Evolutionary conservation across 164 flowering plant genomes (phyloP).

Genomic region (Berberis vulgaris): DNA sequence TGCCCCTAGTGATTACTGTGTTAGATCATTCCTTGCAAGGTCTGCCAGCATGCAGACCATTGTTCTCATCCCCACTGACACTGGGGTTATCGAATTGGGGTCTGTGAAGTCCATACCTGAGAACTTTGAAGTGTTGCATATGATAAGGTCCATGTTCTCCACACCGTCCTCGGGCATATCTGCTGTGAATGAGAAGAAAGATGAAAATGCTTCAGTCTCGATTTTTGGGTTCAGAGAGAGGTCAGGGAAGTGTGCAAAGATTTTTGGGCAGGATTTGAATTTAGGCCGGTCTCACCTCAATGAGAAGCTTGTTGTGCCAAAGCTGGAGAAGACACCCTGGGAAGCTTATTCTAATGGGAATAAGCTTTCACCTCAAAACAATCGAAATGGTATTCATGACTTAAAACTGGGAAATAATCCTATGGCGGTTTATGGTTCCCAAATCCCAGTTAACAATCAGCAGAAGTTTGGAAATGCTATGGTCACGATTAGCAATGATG

Average conservation of each 20-base stretch:
- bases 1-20: constrained; percentile 56
- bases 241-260: constrained; percentile 39
- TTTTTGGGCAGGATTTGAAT: constrained; percentile 76
- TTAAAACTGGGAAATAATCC: constrained; percentile 39
- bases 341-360: constrained; percentile 33
- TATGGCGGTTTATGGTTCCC: constrained; percentile 28
- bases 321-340: constrained; percentile 56
- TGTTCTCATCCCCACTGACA: constrained; percentile 72
- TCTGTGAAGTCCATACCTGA: constrained; percentile 70
- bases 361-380: constrained; percentile 27
- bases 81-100: constrained; percentile 89
- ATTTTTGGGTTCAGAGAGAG: constrained; percentile 25
- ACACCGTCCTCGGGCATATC: constrained; percentile 14
- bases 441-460: constrained; percentile 8
- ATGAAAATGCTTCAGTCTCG: constrained; percentile 21
- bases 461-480: constrained; percentile 29
- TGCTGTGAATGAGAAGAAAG: constrained; percentile 17
- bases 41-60: constrained; percentile 82
- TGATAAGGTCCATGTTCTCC: constrained; percentile 47
- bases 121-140: constrained; percentile 44
- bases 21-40: constrained; percentile 67
- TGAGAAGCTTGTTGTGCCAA: constrained; percentile 55
- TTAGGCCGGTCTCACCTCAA: constrained; percentile 28
- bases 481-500: constrained; percentile 11
- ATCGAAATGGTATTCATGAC: constrained; percentile 35